Conservation (phyloP, 768 basidiomycete genomes). For the Psilocybe cubensis region DNA sequence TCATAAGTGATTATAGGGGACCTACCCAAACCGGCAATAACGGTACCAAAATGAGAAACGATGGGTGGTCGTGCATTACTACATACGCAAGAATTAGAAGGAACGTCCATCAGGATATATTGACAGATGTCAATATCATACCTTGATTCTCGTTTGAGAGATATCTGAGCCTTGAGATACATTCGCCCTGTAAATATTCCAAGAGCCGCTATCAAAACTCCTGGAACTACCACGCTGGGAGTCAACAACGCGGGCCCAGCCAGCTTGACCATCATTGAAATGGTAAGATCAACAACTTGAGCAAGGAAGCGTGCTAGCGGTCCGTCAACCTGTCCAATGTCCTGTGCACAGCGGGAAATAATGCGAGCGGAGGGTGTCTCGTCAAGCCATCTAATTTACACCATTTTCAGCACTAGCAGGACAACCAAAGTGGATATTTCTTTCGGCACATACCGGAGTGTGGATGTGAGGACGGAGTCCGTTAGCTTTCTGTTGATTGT, state of each 20-base stretch:
- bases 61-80: slow-evolving; percentile 32
- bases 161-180: slow-evolving; percentile 48
- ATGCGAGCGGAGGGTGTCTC: slow-evolving; percentile 53
- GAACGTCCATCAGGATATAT: slow-evolving; percentile 24
- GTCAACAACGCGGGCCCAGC: slow-evolving; percentile 44
- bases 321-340: slow-evolving; percentile 61
- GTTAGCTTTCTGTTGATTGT: slow-evolving; percentile 56
- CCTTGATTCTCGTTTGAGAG: slow-evolving; percentile 50
- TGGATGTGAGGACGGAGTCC: slow-evolving; percentile 57
- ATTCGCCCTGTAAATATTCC: slow-evolving; percentile 46
- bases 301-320: slow-evolving; percentile 30
- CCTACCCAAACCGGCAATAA: slow-evolving; percentile 58
- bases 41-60: slow-evolving; percentile 46
- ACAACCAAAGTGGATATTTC: background rate
- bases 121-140: too few relatives aligned
- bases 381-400: slow-evolving; percentile 45
- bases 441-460: slow-evolving; percentile 47
- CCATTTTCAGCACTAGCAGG: background rate
- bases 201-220: slow-evolving; percentile 40
- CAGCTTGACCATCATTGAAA: slow-evolving; percentile 42
- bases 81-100: background rate
- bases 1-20: background rate
- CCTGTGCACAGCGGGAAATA: slow-evolving; percentile 68
- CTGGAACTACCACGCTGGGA: slow-evolving; percentile 48
- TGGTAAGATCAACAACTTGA: slow-evolving; percentile 28